A percentile compares a stretch with the other conserved stretches of the same genome.
Evolutionary conservation across 352 stramenopile species (phyloP).

Genomic region (Globisporangium paroecandrum): DNA sequence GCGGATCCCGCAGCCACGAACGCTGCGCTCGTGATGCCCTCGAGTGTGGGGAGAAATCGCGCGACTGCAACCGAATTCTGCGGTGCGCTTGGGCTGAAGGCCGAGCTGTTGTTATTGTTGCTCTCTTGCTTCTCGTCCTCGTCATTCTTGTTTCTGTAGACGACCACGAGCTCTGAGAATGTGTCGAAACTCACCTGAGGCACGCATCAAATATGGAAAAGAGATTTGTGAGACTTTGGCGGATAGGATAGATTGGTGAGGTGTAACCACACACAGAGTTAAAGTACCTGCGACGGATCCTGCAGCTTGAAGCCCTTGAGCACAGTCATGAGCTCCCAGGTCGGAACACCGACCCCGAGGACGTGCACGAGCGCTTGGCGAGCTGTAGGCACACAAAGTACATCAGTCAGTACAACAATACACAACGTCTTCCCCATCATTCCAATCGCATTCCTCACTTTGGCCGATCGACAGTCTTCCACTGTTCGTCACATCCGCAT

Average conservation of each 20-base stretch:
- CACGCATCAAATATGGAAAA: background rate
- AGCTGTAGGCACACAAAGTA: conserved; percentile 25
- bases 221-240: background rate
- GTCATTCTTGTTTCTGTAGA: conserved; percentile 21
- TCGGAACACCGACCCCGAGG: conserved; percentile 50
- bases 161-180: conserved; percentile 49
- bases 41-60: background rate
- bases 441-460: conserved; percentile 30
- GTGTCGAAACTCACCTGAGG: conserved; percentile 58
- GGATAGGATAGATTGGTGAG: background rate
- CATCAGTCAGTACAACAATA: background rate
- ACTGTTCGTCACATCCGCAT: conserved; percentile 34
- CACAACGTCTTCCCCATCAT: background rate
- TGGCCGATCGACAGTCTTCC: conserved; percentile 47
- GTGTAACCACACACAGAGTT: too few species aligned
- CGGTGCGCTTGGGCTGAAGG: background rate
- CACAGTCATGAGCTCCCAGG: conserved; percentile 29
- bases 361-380: conserved; percentile 62
- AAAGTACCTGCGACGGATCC: conserved; percentile 36
- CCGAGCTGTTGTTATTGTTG: background rate
- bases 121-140: background rate
- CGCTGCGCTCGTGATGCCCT: background rate
- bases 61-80: background rate
- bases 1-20: conserved; percentile 28
- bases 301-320: conserved; percentile 30